Evolutionary conservation across 805 yeast species (phyloP).

Genomic region (Ogataea ganodermae): DNA sequence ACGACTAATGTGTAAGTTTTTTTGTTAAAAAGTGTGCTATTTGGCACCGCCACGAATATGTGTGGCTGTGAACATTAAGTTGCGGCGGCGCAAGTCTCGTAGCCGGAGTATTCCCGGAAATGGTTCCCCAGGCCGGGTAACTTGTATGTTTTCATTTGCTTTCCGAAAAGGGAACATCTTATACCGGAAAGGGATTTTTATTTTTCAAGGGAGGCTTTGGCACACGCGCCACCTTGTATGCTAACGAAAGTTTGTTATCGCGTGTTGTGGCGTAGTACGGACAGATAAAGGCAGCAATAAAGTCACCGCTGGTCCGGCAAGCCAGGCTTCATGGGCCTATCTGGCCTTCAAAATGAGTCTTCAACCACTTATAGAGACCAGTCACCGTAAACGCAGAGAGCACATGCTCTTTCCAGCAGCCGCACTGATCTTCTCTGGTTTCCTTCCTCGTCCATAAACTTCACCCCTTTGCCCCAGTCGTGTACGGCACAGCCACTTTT

Average conservation of each 20-base stretch:
- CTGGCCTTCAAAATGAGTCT: neutral
- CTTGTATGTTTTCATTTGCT: slow-evolving; percentile 3
- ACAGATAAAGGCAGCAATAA: slow-evolving; percentile 1
- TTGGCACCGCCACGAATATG: slow-evolving; percentile 3
- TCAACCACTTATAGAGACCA: too few species aligned
- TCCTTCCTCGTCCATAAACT: neutral
- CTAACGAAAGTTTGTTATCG: slow-evolving; percentile 1
- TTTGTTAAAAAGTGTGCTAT: neutral
- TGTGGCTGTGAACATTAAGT: neutral
- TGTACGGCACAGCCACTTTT: slow-evolving; percentile 5
- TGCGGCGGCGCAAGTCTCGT: neutral
- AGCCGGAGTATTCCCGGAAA: too few species aligned
- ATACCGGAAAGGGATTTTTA: slow-evolving; percentile 5
- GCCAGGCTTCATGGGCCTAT: neutral
- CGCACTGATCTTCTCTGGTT: neutral
- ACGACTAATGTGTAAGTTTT: too few species aligned
- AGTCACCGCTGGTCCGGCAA: too few species aligned
- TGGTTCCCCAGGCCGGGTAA: too few species aligned
- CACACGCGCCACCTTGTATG: slow-evolving; percentile 1
- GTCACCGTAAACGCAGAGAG: too few species aligned
- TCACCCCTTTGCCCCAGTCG: slow-evolving; percentile 7
- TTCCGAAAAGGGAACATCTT: slow-evolving; percentile 3
- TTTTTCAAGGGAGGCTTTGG: slow-evolving; percentile 2
- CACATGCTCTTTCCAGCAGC: too few species aligned
- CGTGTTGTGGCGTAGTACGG: neutral